Conservation (phyloP, 2,329 filamentous ascomycete species). For the Microdochium bolleyi region DNA sequence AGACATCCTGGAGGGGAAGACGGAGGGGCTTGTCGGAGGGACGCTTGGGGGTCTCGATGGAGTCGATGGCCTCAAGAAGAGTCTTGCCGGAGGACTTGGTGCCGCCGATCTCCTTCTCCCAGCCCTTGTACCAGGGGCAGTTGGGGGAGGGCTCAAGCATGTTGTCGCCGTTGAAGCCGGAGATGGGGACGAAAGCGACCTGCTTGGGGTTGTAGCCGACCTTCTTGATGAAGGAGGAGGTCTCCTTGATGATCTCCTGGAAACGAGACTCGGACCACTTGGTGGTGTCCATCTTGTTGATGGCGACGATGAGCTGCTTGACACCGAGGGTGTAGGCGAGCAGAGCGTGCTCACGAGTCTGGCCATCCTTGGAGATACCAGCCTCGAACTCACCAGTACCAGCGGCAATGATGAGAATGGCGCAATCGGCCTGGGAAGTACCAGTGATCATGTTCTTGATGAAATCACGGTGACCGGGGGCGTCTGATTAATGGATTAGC, state of each 20-base stretch:
- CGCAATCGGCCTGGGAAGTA: conserved; percentile 99
- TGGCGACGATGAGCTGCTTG: conserved; percentile 99
- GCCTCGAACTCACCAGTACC: conserved; percentile 99
- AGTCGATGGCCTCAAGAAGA: conserved; percentile 97
- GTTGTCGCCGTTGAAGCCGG: conserved; percentile 99
- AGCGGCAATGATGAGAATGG: conserved; percentile 99
- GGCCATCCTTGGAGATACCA: conserved; percentile 99
- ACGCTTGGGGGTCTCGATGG: conserved; percentile 86
- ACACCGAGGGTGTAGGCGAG: conserved; percentile 99
- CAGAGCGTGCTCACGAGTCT: conserved; percentile 99
- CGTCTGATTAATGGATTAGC: conserved; percentile 48
- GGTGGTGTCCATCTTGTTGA: conserved; percentile 99
- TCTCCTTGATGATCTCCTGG: conserved; percentile 99
- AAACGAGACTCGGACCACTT: conserved; percentile 96
- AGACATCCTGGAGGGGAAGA: conserved; percentile 99
- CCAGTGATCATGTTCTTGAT: conserved; percentile 99
- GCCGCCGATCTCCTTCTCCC: conserved; percentile 94
- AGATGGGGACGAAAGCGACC: conserved; percentile 99
- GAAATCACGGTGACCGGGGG: conserved; percentile 99
- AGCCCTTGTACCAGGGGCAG: conserved; percentile 99
- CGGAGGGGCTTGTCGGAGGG: conserved; percentile 99
- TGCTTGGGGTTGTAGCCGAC: conserved; percentile 99
- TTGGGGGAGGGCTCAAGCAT: conserved; percentile 87
- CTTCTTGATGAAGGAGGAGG: conserved; percentile 99
- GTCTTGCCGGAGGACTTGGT: conserved; percentile 94